Base-by-base conservation (phyloP, 2,329 filamentous ascomycete species). In the Magnaporthales sp. region DNA sequence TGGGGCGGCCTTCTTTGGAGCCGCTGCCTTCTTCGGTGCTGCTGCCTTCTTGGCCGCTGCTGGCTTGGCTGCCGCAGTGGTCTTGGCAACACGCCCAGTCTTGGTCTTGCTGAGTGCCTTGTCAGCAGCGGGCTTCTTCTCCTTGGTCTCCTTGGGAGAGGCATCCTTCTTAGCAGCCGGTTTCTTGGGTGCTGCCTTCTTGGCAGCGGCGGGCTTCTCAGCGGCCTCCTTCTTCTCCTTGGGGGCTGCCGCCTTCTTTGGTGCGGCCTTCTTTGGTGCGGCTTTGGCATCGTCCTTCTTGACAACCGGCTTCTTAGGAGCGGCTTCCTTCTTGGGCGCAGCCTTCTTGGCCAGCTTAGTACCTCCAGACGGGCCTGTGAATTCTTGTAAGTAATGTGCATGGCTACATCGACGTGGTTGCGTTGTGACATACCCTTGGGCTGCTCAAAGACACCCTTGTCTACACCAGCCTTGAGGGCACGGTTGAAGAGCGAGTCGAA, bases 311-410 rank as follows among this genome's bases (percentile, higher is more conserved):
- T 81, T 78, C 73, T 80, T 80, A 68, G 81, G 77, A 72, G 81
- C 76, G 31, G 71, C 68, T 64, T 73, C 72, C 75, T 76, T 76
- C 73, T 75, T 75, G 60, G 71, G 71, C 19, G 73, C 69, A 71
- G 83, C 78, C 83, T 92, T 93, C 88, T 94, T 94, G 68, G 90
- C 90, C 68, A 97, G 89, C 89, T 97, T 97, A 80, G 95, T 92
- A 72, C 92, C 91, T 68, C 93, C 93, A 70, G 93, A 97, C 68
- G 92, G 85, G 74, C 91, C 90, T 93, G 62, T 15, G 13, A n/a
- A 68, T 2, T 15, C 62, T 63, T 54, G 66, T 62, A 19, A 64
- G 32, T n/a, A 22, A 51, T 31, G n/a, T n/a, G n/a, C n/a, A n/a
- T n/a, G n/a, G n/a, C n/a, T n/a, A n/a, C n/a, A n/a, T 26, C 22